Evolutionary conservation across 345 rosid species (phyloP), one percentile per base, ranked within the genome.

Genomic region (Boechera divaricarpa): DNA sequence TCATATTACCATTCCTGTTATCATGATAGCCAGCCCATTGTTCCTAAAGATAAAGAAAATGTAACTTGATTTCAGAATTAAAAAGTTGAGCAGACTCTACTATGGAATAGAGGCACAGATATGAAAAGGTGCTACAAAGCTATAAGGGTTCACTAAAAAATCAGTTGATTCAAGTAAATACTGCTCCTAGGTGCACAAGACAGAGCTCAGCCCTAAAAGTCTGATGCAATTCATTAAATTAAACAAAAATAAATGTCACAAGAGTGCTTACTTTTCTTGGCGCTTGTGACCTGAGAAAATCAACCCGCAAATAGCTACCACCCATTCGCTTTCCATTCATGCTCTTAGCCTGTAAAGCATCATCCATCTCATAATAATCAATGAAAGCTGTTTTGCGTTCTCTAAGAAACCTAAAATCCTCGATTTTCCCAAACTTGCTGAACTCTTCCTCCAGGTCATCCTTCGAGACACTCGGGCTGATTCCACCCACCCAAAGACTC

Each of bases 401-500:
- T 74, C 88, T 85, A 63, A 84, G 77, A 73, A 95, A 93, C 85
- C 85, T 93, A 51, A 91, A 86, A 61, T 91, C 98, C 69, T 88
- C 96, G 47, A 95, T 81, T 79, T 87, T 82, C 60, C 99, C 99
- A 60, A 88, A 91, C 80, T 88, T 93, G 13, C 67, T 69, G 77
- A 93, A 93, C 81, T 87, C 97, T 70, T 85, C 89, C 76, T 92
- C 91, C 81, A 92, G 59, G 48, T 87, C 86, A 67, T 88, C 96
- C 79, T 84, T 86, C 7, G 93, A 79, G 69, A 91, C 80, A 70
- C 65, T 67, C 6, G 87, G 82, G 84, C 90, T 87, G 68, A 96
- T 84, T 72, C 98, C 99, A 62, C 99, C 97, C 65, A 96, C 90
- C 98, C 98, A 96, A 10, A 93, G 82, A 74, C 86, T 80, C 79